These are phyloP conservation scores for Candida quercuum DNA, from an alignment of 805 yeast genomes.

Conservation along the genomic window DNA sequence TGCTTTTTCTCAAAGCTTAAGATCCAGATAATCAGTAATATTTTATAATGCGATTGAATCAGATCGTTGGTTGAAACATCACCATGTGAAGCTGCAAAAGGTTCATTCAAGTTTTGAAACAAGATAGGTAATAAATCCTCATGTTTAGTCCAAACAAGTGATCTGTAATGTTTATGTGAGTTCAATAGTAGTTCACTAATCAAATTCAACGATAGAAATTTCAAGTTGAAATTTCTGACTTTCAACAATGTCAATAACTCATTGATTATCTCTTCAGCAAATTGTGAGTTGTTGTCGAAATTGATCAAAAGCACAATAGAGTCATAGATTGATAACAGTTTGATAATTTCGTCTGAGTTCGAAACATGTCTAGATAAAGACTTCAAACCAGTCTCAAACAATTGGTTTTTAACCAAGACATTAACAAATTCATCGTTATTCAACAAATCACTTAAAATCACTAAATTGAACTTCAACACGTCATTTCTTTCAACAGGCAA, in stretches of 20 bases:
- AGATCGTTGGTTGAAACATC: conserved; percentile 18
- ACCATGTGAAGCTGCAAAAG: too few relatives aligned
- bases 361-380: conserved; percentile 50
- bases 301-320: conserved; percentile 43
- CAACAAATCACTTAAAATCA: conserved; percentile 53
- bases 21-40: conserved; percentile 78
- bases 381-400: conserved; percentile 14
- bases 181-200: conserved; percentile 49
- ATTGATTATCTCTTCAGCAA: conserved; percentile 13
- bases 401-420: conserved; percentile 25
- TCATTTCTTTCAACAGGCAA: conserved; percentile 49
- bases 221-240: conserved; percentile 42
- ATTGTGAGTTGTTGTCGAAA: conserved; percentile 21
- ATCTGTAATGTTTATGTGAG: conserved; percentile 46
- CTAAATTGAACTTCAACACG: conserved; percentile 58
- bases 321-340: conserved; percentile 49
- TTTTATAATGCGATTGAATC: conserved; percentile 74
- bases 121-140: conserved; percentile 41
- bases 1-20: conserved; percentile 61
- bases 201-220: conserved; percentile 60
- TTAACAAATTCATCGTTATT: conserved; percentile 32
- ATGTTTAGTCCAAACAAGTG: conserved; percentile 41
- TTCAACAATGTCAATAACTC: conserved; percentile 16
- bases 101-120: conserved; percentile 39
- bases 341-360: conserved; percentile 50